These are phyloP conservation scores for Candida namnaoensis DNA, from an alignment of 805 yeast genomes.

Conservation along the genomic window DNA sequence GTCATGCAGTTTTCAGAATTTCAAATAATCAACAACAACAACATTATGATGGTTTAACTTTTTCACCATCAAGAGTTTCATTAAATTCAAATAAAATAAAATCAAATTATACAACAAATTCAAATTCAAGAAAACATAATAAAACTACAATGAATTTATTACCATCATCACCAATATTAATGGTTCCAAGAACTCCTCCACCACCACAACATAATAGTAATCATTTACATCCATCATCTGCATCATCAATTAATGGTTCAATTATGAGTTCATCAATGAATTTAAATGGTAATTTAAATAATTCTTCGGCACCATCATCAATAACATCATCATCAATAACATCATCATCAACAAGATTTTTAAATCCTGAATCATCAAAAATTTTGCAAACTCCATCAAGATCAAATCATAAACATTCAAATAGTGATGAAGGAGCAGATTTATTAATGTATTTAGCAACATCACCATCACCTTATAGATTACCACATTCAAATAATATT, in stretches of 20 bases:
- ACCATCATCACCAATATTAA: conserved; percentile 18
- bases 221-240: neutral
- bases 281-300: no score
- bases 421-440: conserved; percentile 66
- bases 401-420: neutral
- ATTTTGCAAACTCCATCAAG: neutral
- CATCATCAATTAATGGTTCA: neutral
- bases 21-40: conserved; percentile 1
- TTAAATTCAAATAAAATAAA: conserved; percentile 3
- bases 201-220: conserved; percentile 2
- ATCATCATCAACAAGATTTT: no score
- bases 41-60: no score
- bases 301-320: no score
- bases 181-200: conserved; percentile 9
- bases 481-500: neutral
- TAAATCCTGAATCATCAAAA: no score
- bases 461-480: conserved; percentile 56
- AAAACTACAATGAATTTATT: conserved; percentile 5
- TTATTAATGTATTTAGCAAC: conserved; percentile 74
- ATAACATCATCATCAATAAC: no score
- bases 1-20: neutral
- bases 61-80: no score
- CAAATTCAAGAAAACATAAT: neutral
- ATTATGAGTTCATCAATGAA: no score
- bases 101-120: neutral